These are phyloP conservation scores for Naganishia sp. DNA, from an alignment of 1,284 basidiomycete species.

Conservation along the genomic window DNA sequence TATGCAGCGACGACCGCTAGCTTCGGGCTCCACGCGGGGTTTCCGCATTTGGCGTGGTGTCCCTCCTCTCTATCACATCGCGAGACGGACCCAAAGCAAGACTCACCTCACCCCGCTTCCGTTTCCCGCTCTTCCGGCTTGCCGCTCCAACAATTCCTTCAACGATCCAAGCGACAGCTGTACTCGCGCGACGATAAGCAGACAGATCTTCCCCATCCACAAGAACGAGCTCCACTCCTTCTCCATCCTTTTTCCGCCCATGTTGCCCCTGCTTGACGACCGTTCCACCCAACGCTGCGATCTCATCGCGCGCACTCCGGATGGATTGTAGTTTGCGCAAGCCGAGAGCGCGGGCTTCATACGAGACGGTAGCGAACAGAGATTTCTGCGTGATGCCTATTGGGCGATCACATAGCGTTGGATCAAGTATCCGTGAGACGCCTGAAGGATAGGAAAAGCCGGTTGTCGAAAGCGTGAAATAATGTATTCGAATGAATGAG, in stretches of 20 bases:
- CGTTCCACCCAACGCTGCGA: constrained; percentile 23
- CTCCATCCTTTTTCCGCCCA: not conserved
- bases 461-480: too few relatives aligned
- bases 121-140: not conserved
- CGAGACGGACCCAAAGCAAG: not conserved
- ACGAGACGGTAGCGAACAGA: constrained; percentile 51
- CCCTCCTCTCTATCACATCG: not conserved
- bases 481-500: not conserved
- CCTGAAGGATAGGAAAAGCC: constrained; percentile 31
- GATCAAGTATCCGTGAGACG: constrained; percentile 49
- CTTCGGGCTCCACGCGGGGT: too few relatives aligned
- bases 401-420: constrained; percentile 46
- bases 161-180: constrained; percentile 44
- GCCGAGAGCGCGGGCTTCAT: constrained; percentile 51
- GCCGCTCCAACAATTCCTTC: constrained; percentile 38
- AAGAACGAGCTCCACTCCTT: constrained; percentile 41
- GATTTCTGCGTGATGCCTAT: constrained; percentile 54
- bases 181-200: constrained; percentile 46
- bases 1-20: not conserved
- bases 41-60: too few relatives aligned
- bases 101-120: constrained; percentile 7
- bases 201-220: constrained; percentile 53
- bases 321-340: constrained; percentile 48
- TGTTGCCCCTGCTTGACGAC: not conserved
- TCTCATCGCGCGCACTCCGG: constrained; percentile 43